phyloP scores from a whole-genome alignment of 1,139 yeast genomes.

The Pichia sp. region DNA sequence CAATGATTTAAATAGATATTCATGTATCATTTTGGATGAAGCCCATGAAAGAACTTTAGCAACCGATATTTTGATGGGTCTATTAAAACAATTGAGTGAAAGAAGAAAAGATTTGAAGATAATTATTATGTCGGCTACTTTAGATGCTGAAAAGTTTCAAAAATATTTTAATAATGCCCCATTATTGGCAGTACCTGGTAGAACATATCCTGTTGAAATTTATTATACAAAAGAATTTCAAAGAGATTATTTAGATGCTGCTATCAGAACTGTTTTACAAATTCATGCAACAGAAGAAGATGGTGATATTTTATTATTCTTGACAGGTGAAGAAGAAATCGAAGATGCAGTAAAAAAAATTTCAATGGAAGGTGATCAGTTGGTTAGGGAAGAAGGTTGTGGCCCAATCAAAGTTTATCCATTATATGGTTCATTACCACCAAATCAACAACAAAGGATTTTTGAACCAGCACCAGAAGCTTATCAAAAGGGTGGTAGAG shows the following conservation, averaged over 20 bases:
- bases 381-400: slow-evolving; percentile 78
- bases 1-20: slow-evolving; percentile 69
- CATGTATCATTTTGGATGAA: slow-evolving; percentile 91
- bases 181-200: slow-evolving; percentile 90
- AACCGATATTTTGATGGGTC: slow-evolving; percentile 94
- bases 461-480: slow-evolving; percentile 83
- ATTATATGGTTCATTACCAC: slow-evolving; percentile 91
- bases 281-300: slow-evolving; percentile 94
- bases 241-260: slow-evolving; percentile 89
- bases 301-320: slow-evolving; percentile 82
- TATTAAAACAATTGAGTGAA: slow-evolving; percentile 69
- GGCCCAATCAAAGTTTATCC: slow-evolving; percentile 91
- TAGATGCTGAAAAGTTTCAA: slow-evolving; percentile 96
- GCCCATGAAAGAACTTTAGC: slow-evolving; percentile 98
- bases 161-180: slow-evolving; percentile 87
- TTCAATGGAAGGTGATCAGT: slow-evolving; percentile 78
- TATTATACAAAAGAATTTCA: slow-evolving; percentile 96
- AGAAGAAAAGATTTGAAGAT: slow-evolving; percentile 86
- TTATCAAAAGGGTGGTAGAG: slow-evolving; percentile 58
- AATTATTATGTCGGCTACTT: slow-evolving; percentile 95
- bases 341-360: slow-evolving; percentile 94
- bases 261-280: slow-evolving; percentile 89
- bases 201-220: slow-evolving; percentile 96
- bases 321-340: slow-evolving; percentile 97
- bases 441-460: slow-evolving; percentile 87